Conservation (phyloP, 306 rosid species). For the Betula pendula region DNA sequence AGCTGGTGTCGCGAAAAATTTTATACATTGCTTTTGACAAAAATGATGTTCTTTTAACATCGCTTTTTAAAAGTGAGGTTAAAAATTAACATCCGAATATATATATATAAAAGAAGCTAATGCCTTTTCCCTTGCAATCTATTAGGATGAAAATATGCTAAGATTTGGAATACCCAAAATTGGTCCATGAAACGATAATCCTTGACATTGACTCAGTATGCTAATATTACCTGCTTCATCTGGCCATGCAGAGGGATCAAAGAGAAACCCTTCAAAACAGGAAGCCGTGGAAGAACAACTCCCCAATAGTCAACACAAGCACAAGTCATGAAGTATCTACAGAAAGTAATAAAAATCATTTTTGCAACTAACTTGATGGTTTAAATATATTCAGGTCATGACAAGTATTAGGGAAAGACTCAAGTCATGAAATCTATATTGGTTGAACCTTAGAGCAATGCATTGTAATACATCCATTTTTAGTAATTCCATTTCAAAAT, state of each 20-base stretch:
- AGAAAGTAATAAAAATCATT: slow-evolving; percentile 20
- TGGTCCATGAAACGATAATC: slow-evolving; percentile 25
- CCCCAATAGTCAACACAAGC: slow-evolving; percentile 98
- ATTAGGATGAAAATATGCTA: slow-evolving; percentile 21
- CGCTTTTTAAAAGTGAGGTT: no score
- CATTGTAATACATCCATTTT: not conserved
- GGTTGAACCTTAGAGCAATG: not conserved
- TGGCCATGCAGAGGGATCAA: slow-evolving; percentile 79
- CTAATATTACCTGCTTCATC: slow-evolving; percentile 81
- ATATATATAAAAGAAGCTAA: slow-evolving; percentile 63
- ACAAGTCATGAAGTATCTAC: slow-evolving; percentile 96
- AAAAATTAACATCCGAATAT: no score
- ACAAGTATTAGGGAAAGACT: not conserved
- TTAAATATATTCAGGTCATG: not conserved
- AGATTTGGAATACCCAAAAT: not conserved
- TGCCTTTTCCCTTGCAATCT: slow-evolving; percentile 86
- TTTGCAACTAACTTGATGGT: slow-evolving; percentile 3
- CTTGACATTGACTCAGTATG: slow-evolving; percentile 10
- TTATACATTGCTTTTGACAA: no score
- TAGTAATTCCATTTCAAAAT: not conserved
- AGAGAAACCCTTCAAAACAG: slow-evolving; percentile 60
- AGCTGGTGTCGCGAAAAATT: no score
- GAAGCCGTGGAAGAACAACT: slow-evolving; percentile 73
- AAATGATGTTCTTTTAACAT: no score
- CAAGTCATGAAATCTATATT: not conserved